phyloP scores from a whole-genome alignment of 305 asterid genomes.

The Euphrasia arctica region DNA sequence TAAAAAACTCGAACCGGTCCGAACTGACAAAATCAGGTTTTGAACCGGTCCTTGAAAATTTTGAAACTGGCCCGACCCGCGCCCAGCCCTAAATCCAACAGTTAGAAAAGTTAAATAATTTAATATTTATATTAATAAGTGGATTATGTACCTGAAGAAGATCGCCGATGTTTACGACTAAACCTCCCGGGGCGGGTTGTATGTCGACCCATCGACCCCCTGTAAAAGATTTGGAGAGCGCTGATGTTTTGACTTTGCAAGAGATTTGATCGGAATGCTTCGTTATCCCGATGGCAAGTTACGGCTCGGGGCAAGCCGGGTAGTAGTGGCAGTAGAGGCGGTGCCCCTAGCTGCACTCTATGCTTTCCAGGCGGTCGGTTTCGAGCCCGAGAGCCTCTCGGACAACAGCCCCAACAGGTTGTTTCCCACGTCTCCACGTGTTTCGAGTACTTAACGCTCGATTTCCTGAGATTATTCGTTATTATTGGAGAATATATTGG shows the following conservation, averaged over 20 bases:
- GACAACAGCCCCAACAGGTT: slow-evolving; percentile 32
- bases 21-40: too few relatives aligned
- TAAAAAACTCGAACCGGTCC: too few relatives aligned
- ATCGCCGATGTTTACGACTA: too few relatives aligned
- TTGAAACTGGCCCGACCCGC: too few relatives aligned
- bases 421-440: slow-evolving; percentile 25
- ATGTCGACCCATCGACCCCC: too few relatives aligned
- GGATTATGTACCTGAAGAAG: too few relatives aligned
- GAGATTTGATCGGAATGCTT: slow-evolving; percentile 44
- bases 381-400: slow-evolving; percentile 37
- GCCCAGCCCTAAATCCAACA: too few relatives aligned
- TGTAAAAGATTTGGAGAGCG: slow-evolving; percentile 34
- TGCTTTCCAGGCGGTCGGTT: slow-evolving; percentile 26
- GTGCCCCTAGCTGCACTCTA: slow-evolving; percentile 39
- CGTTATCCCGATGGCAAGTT: slow-evolving; percentile 33
- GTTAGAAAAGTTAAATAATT: too few relatives aligned
- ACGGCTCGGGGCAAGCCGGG: slow-evolving; percentile 50
- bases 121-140: too few relatives aligned
- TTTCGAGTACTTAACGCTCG: slow-evolving; percentile 31
- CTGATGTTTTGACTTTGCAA: slow-evolving; percentile 33
- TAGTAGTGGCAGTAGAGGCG: slow-evolving; percentile 44
- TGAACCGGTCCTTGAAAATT: too few relatives aligned
- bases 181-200: too few relatives aligned
- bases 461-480: slow-evolving; percentile 23
- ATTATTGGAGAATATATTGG: too few relatives aligned